Percentiles rank a stretch among this genome's conserved stretches.
Evolutionary conservation across 208 protist species (phyloP).

Genomic region (Phytomonas sp.): DNA sequence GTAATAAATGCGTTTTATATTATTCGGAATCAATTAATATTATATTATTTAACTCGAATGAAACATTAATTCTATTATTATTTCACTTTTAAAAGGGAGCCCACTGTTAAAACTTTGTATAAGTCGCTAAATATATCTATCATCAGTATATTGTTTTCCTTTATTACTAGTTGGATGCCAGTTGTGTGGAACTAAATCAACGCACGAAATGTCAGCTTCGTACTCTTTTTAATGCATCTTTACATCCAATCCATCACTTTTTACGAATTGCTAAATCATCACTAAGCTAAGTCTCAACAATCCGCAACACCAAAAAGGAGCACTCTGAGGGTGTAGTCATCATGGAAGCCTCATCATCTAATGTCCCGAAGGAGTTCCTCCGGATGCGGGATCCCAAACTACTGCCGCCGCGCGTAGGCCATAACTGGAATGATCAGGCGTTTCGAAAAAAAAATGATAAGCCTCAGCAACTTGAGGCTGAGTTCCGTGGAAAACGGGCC

Average conservation of each 20-base stretch:
- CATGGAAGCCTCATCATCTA: slow-evolving; percentile 5
- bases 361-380: slow-evolving; percentile 77
- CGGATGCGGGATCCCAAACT: slow-evolving; percentile 59
- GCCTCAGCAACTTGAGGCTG: slow-evolving; percentile 73
- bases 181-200: background rate
- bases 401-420: slow-evolving; percentile 72
- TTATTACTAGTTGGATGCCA: background rate
- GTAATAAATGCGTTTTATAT: slow-evolving; percentile 3
- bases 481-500: slow-evolving; percentile 66
- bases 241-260: background rate
- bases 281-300: background rate
- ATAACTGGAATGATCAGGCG: slow-evolving; percentile 87
- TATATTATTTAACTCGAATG: background rate
- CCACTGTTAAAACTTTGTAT: background rate
- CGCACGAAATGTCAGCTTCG: background rate
- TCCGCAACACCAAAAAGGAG: background rate
- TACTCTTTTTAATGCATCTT: background rate
- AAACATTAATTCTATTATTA: background rate
- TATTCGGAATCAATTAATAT: background rate
- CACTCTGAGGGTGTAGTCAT: background rate
- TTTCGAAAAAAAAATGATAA: slow-evolving; percentile 74
- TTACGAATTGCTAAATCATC: background rate
- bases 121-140: background rate
- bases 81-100: background rate
- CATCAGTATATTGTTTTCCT: too few species aligned